Evolutionary conservation across 2,329 filamentous ascomycete species (phyloP), one percentile per base, ranked within the genome.

Genomic region (Claviceps sp.): DNA sequence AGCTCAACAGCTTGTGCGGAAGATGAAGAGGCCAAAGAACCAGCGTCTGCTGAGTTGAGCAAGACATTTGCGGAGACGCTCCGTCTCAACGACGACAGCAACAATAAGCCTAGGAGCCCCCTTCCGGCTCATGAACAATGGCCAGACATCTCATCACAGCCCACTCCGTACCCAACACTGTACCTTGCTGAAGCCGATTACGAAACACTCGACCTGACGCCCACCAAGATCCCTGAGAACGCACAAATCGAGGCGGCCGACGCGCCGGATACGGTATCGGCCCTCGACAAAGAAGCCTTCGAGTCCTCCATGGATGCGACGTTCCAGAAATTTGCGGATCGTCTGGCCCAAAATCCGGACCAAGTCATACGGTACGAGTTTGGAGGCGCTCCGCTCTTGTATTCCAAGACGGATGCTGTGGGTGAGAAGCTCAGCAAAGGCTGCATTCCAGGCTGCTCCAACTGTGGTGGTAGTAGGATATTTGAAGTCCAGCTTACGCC

Each of bases 401-500:
- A 95, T 67, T 86, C 82, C 48, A 85, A 85, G 63, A 76, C 71
- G 3, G 93, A 97, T 62, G 70, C 73, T 0, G 80, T 95, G 1
- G 89, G 88, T 0, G 80, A 80, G 60, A 60, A 81, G 37, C 70
- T 96, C 11, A 62, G 64, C 42, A 63, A 63, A 50, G 59, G 63
- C 20, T 72, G 77, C 2, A 81, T 96, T 30, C 89, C 91, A 1
- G 72, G 81, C 9, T 98, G 93, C 65, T 70, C 69, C 30, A 85
- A 81, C 60, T 98, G 93, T 67, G 85, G 86, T 8, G 78, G 76
- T 0, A 73, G 77, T 48, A 80, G 91, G 56, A 81, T 85, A 14
- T 97, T 97, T 65, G 93, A 98, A 74, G 75, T 95, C 54, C 93
- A 98, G 73, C 72, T 98, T 57, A 90, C 85, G 58, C 93, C 93